These are phyloP conservation scores for Vachellia pachyceras DNA, from an alignment of 306 rosid genomes.

Conservation along the genomic window DNA sequence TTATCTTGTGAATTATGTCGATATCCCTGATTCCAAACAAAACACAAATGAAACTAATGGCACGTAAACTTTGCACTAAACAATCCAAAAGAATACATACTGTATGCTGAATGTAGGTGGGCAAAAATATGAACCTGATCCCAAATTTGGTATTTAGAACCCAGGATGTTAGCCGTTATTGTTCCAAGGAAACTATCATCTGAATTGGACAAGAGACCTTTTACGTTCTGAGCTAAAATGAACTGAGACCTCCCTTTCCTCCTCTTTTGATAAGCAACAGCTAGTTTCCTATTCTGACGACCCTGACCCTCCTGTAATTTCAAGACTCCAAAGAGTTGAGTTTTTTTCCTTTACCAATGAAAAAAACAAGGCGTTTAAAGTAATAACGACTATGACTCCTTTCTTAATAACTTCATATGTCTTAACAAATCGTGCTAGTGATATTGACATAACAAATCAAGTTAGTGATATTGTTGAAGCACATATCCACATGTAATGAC, in stretches of 20 bases:
- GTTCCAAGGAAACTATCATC: slow-evolving; percentile 78
- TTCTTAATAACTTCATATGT: neutral
- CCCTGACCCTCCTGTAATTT: slow-evolving; percentile 84
- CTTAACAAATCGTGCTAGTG: neutral
- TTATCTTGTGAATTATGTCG: slow-evolving; percentile 37
- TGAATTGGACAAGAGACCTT: slow-evolving; percentile 58
- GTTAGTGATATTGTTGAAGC: no score
- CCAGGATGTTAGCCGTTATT: slow-evolving; percentile 76
- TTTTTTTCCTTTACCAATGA: neutral
- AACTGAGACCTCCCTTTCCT: slow-evolving; percentile 69
- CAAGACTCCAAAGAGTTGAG: slow-evolving; percentile 9
- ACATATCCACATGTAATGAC: no score
- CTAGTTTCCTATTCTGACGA: slow-evolving; percentile 84
- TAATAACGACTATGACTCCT: neutral
- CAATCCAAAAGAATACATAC: neutral
- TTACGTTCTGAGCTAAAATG: slow-evolving; percentile 67
- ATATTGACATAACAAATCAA: no score
- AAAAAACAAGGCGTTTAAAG: neutral
- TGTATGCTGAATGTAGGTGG: neutral
- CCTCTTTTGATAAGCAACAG: slow-evolving; percentile 73
- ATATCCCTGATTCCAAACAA: slow-evolving; percentile 52
- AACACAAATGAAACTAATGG: slow-evolving; percentile 2
- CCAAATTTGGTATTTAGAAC: slow-evolving; percentile 84
- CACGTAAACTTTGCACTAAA: neutral
- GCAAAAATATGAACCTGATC: slow-evolving; percentile 64